Conservation (phyloP, 2,329 filamentous ascomycete species). For the Diaporthe citrichinensis region DNA sequence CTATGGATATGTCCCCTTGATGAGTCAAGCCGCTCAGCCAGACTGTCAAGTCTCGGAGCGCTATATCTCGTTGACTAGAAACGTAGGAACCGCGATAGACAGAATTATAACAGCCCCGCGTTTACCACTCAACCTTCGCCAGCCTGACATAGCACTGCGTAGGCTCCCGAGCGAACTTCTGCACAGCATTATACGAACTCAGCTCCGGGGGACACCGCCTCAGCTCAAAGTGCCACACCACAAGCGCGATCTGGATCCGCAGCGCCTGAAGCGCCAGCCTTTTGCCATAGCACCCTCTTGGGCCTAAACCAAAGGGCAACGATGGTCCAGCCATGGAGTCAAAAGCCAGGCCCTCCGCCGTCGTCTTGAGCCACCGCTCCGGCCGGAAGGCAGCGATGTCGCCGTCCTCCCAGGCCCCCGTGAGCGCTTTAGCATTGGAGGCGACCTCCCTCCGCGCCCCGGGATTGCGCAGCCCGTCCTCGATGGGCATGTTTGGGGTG, state of each 20-base stretch:
- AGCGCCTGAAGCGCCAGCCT: slow-evolving; percentile 54
- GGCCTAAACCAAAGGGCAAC: slow-evolving; percentile 54
- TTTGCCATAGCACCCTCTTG: slow-evolving; percentile 56
- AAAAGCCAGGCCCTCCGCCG: slow-evolving; percentile 44
- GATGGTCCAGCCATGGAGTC: slow-evolving; percentile 52
- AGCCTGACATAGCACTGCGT: slow-evolving; percentile 47
- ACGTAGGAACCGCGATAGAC: neutral
- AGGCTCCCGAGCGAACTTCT: slow-evolving; percentile 51
- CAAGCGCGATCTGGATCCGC: slow-evolving; percentile 48
- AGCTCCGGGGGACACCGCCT: slow-evolving; percentile 47
- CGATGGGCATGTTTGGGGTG: slow-evolving; percentile 46
- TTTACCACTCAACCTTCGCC: neutral
- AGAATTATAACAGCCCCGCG: no score
- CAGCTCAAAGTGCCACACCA: slow-evolving; percentile 57
- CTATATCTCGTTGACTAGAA: neutral
- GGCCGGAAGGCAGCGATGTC: slow-evolving; percentile 52
- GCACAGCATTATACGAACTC: slow-evolving; percentile 47
- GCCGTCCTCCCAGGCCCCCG: slow-evolving; percentile 49
- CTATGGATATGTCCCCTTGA: neutral
- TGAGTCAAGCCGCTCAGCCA: neutral
- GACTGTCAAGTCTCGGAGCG: neutral
- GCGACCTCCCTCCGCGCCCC: slow-evolving; percentile 41
- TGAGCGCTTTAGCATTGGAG: slow-evolving; percentile 44
- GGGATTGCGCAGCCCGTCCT: slow-evolving; percentile 48
- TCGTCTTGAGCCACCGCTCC: slow-evolving; percentile 54